Conservation (phyloP, 495 filamentous ascomycete genomes). For the Penicillium canescens region DNA sequence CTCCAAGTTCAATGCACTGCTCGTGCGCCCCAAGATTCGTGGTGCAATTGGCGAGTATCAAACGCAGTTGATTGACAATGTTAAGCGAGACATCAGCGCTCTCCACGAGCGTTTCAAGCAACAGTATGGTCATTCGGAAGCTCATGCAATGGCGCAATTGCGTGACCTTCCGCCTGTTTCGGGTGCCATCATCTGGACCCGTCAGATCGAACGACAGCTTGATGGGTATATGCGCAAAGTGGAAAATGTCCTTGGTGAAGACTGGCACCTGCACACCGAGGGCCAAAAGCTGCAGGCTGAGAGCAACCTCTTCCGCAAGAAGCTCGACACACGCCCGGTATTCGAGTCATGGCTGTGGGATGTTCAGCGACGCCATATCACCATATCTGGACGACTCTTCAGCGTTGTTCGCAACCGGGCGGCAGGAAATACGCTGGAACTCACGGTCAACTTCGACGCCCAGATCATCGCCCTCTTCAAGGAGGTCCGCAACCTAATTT, state of each 20-base stretch:
- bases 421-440: conserved; percentile 79
- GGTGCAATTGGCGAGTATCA: conserved; percentile 98
- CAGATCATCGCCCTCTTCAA: conserved; percentile 98
- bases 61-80: conserved; percentile 92
- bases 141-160: conserved; percentile 95
- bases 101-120: conserved; percentile 98
- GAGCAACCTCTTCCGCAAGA: conserved; percentile 88
- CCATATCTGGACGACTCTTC: conserved; percentile 89
- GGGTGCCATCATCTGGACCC: conserved; percentile 94
- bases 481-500: conserved; percentile 93
- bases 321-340: conserved; percentile 88
- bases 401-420: conserved; percentile 83
- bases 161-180: conserved; percentile 94
- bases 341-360: conserved; percentile 95
- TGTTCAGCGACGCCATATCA: conserved; percentile 79
- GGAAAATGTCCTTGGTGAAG: conserved; percentile 87
- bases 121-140: conserved; percentile 96
- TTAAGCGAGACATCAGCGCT: conserved; percentile 89
- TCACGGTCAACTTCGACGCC: conserved; percentile 93
- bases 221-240: conserved; percentile 97
- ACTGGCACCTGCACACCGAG: conserved; percentile 92
- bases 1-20: conserved; percentile 98
- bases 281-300: conserved; percentile 91
- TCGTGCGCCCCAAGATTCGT: conserved; percentile 95
- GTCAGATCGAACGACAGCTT: conserved; percentile 93